Percentiles rank a stretch among this genome's conserved stretches.
Conservation (phyloP, 2,329 filamentous ascomycete genomes). For the Phialophora chinensis region DNA sequence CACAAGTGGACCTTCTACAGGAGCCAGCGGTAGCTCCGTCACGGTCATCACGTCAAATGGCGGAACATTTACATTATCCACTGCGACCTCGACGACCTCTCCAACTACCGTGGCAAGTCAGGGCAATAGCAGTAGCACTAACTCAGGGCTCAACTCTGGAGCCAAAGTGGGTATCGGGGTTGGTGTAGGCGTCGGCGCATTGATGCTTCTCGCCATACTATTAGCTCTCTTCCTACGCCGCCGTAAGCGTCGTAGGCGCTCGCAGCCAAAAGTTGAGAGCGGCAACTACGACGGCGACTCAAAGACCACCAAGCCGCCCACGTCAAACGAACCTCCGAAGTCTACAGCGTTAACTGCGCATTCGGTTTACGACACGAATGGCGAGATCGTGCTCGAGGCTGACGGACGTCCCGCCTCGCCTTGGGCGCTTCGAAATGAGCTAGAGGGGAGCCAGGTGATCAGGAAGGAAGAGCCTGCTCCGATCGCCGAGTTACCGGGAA, state of each 20-base stretch:
- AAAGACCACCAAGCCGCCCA: background rate
- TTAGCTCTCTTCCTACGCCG: conserved; percentile 35
- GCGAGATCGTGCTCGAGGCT: conserved; percentile 11
- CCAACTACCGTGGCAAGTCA: background rate
- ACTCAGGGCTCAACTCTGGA: conserved; percentile 36
- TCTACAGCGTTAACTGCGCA: conserved; percentile 2
- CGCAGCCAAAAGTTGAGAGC: conserved; percentile 15
- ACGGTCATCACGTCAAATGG: conserved; percentile 7
- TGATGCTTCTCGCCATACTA: conserved; percentile 37
- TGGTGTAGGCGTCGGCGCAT: conserved; percentile 34
- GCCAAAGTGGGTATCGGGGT: conserved; percentile 41
- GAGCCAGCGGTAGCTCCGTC: background rate
- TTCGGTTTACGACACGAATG: background rate
- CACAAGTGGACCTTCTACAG: conserved; percentile 5
- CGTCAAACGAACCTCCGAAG: background rate
- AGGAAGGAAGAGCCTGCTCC: conserved; percentile 14
- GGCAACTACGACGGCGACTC: background rate
- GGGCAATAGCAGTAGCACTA: background rate
- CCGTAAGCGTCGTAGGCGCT: conserved; percentile 26
- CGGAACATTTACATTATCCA: background rate
- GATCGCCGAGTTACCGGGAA: conserved; percentile 19
- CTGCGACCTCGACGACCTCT: conserved; percentile 3
- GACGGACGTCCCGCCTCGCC: conserved; percentile 16
- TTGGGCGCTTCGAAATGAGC: conserved; percentile 21
- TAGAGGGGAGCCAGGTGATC: conserved; percentile 12